phyloP scores from a whole-genome alignment of 2,329 filamentous ascomycete species.

The Aspergillus versicolor region DNA sequence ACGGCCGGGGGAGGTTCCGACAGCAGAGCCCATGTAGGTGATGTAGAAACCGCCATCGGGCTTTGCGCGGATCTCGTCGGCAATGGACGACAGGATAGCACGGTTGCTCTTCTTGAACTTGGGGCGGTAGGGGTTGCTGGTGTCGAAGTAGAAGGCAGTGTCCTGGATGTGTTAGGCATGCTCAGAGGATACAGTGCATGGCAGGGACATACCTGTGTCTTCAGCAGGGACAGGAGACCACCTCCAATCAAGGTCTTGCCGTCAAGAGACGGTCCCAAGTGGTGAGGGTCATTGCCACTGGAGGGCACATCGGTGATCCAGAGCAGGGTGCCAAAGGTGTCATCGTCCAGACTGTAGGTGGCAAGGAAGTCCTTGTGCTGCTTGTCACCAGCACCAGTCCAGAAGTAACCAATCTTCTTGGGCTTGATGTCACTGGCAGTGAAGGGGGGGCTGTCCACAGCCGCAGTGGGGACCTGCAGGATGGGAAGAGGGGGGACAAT shows the following conservation, averaged over 20 bases:
- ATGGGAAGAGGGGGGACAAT: constrained; percentile 57
- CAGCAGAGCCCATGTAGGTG: constrained; percentile 61
- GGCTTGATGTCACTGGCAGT: constrained; percentile 56
- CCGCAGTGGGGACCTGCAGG: constrained; percentile 57
- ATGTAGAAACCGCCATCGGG: constrained; percentile 62
- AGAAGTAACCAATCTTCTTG: constrained; percentile 67
- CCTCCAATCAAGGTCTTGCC: constrained; percentile 60
- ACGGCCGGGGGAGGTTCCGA: constrained; percentile 59
- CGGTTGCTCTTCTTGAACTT: constrained; percentile 61
- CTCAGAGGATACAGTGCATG: background rate
- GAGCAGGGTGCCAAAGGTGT: constrained; percentile 61
- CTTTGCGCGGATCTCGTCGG: constrained; percentile 63
- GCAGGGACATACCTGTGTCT: constrained; percentile 5
- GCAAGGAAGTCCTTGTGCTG: constrained; percentile 44
- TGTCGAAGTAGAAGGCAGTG: constrained; percentile 63
- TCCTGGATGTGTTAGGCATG: constrained; percentile 42
- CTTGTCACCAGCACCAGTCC: constrained; percentile 62
- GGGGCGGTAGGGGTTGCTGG: constrained; percentile 58
- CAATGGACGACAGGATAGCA: constrained; percentile 58
- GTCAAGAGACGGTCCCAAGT: constrained; percentile 55
- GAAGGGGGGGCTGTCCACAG: constrained; percentile 45
- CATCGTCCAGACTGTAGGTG: constrained; percentile 38
- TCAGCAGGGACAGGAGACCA: constrained; percentile 41
- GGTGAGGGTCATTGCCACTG: constrained; percentile 62
- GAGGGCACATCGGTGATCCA: constrained; percentile 58